phyloP scores from a whole-genome alignment of 2,329 filamentous ascomycete species.

The Fusarium nematophilum region DNA sequence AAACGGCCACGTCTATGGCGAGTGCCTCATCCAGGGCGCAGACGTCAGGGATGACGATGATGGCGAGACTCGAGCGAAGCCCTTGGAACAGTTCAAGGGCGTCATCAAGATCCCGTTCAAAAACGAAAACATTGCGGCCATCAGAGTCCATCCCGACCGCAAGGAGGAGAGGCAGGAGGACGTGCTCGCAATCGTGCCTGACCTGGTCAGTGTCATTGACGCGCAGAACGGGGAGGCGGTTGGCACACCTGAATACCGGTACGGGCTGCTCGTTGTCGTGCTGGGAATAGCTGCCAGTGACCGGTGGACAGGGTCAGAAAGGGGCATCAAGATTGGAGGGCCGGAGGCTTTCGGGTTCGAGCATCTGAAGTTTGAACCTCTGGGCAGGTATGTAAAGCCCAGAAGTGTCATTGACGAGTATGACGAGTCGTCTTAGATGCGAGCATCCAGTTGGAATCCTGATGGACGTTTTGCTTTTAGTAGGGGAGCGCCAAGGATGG shows the following conservation, averaged over 20 bases:
- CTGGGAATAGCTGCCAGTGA: constrained; percentile 59
- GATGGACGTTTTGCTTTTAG: no score
- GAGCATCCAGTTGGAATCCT: no score
- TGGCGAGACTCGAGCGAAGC: neutral
- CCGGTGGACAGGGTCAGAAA: constrained; percentile 56
- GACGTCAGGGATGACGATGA: constrained; percentile 51
- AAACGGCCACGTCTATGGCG: constrained; percentile 70
- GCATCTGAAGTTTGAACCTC: constrained; percentile 59
- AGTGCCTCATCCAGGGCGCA: constrained; percentile 65
- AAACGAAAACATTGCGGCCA: constrained; percentile 77
- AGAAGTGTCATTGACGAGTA: constrained; percentile 66
- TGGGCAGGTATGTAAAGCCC: constrained; percentile 62
- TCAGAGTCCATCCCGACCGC: constrained; percentile 48
- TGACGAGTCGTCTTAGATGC: constrained; percentile 24
- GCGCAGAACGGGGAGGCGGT: constrained; percentile 67
- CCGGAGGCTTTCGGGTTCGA: constrained; percentile 61
- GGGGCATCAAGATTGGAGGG: constrained; percentile 62
- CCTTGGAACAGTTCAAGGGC: constrained; percentile 52
- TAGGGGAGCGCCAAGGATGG: no score
- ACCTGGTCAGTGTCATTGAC: constrained; percentile 67
- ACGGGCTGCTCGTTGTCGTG: constrained; percentile 63
- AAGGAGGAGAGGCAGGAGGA: constrained; percentile 54
- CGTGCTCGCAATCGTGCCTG: constrained; percentile 65
- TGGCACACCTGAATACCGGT: constrained; percentile 67
- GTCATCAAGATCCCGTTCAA: constrained; percentile 75